Conservation (phyloP, 139 green algal genomes). For the Marvania coccoides region DNA sequence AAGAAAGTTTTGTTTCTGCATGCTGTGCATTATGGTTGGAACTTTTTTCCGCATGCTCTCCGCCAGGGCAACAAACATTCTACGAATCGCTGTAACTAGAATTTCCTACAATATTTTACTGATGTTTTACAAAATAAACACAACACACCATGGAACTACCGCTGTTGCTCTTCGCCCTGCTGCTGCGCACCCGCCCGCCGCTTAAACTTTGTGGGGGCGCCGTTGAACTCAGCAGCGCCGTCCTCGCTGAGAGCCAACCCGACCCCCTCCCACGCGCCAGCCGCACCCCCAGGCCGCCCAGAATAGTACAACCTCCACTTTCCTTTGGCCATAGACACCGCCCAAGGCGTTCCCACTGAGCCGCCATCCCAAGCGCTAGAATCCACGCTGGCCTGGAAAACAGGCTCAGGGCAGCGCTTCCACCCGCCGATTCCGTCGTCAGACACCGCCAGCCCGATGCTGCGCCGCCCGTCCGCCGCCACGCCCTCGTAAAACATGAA, state of each 20-base stretch:
- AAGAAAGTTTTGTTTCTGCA: too few species aligned
- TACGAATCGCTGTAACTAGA: too few species aligned
- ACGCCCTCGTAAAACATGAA: conserved; percentile 91
- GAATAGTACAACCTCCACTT: conserved; percentile 79
- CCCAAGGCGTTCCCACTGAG: conserved; percentile 68
- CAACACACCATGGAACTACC: too few species aligned
- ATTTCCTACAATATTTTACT: too few species aligned
- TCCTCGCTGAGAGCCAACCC: conserved; percentile 42
- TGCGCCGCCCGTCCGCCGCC: conserved; percentile 44
- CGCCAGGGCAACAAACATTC: too few species aligned
- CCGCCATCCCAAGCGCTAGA: conserved; percentile 63
- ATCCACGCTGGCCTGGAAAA: conserved; percentile 11
- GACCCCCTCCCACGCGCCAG: conserved; percentile 36
- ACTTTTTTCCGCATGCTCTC: too few species aligned
- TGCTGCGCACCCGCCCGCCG: background rate
- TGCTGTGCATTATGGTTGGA: too few species aligned
- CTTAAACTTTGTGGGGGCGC: conserved; percentile 24
- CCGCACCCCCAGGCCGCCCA: conserved; percentile 18
- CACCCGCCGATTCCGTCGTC: conserved; percentile 55
- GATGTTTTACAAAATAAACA: too few species aligned
- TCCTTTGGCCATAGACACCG: conserved; percentile 66
- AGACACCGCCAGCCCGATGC: conserved; percentile 72
- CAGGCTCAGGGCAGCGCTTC: conserved; percentile 27
- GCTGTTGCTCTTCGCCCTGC: background rate
- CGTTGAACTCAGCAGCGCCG: conserved; percentile 5